Conservation (phyloP, 192 early-diverging fungal species). For the Globomyces pollinis-pini region DNA sequence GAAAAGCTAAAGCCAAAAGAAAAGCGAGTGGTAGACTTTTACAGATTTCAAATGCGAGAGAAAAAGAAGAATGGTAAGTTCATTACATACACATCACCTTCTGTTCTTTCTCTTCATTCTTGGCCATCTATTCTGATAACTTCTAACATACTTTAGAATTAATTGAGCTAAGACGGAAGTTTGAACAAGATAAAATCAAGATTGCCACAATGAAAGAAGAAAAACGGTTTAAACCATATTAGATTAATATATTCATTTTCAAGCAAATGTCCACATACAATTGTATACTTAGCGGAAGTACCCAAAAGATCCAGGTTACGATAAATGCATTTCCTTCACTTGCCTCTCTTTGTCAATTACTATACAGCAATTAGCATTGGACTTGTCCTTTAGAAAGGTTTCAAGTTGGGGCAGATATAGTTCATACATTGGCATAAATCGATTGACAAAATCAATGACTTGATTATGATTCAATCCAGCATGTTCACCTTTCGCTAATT, state of each 20-base stretch:
- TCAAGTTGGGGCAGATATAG: slow-evolving; percentile 37
- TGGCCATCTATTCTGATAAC: too few species aligned
- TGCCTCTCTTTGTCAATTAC: too few species aligned
- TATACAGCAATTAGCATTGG: not conserved
- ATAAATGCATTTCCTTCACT: too few species aligned
- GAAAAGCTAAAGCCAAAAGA: slow-evolving; percentile 65
- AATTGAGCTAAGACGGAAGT: slow-evolving; percentile 77
- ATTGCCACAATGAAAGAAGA: slow-evolving; percentile 71
- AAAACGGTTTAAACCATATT: slow-evolving; percentile 85
- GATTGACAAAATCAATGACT: slow-evolving; percentile 74
- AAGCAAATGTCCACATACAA: not conserved
- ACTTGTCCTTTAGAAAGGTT: not conserved
- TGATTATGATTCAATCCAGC: slow-evolving; percentile 63
- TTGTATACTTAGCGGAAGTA: too few species aligned
- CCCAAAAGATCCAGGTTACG: too few species aligned
- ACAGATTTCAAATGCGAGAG: slow-evolving; percentile 93
- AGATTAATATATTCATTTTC: not conserved
- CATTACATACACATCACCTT: not conserved
- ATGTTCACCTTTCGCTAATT: slow-evolving; percentile 11
- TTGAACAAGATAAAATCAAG: slow-evolving; percentile 84
- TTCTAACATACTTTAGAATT: slow-evolving; percentile 68
- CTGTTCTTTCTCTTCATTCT: slow-evolving; percentile 8
- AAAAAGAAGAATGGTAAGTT: slow-evolving; percentile 73
- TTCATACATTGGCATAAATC: slow-evolving; percentile 83
- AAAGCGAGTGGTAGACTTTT: slow-evolving; percentile 82